Conservation (phyloP, 2,329 filamentous ascomycete genomes). For the Scedosporium boydii region DNA sequence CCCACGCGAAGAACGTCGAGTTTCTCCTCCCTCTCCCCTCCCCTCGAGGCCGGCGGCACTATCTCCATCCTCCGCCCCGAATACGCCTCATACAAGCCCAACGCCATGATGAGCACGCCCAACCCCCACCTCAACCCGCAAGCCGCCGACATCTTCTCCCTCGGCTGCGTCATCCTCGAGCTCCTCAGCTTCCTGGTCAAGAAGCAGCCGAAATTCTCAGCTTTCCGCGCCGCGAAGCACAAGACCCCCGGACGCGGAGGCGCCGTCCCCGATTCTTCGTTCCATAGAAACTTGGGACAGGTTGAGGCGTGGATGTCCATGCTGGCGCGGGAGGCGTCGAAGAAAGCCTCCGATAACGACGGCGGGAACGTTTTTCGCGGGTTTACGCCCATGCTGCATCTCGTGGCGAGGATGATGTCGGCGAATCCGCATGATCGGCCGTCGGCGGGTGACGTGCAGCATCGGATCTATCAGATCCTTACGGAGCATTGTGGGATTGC, state of each 20-base stretch:
- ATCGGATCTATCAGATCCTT: conserved; percentile 42
- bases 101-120: conserved; percentile 25
- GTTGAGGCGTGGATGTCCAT: conserved; percentile 58
- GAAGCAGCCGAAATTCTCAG: conserved; percentile 54
- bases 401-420: conserved; percentile 46
- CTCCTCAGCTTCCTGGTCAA: conserved; percentile 61
- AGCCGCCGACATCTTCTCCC: conserved; percentile 61
- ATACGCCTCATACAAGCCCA: conserved; percentile 16
- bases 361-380: conserved; percentile 39
- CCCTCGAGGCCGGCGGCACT: conserved; percentile 23
- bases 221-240: conserved; percentile 57
- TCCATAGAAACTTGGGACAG: conserved; percentile 61
- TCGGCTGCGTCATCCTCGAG: conserved; percentile 65
- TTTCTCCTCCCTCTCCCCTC: conserved; percentile 19
- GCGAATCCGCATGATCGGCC: conserved; percentile 43
- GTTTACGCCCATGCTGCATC: conserved; percentile 40
- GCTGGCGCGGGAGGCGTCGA: conserved; percentile 49
- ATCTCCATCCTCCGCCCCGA: conserved; percentile 25
- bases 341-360: conserved; percentile 28
- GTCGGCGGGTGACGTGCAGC: conserved; percentile 40
- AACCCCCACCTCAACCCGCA: conserved; percentile 40
- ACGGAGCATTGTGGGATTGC: conserved; percentile 34
- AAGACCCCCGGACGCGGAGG: conserved; percentile 48
- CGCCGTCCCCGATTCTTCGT: conserved; percentile 58
- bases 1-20: conserved; percentile 22